Evolutionary conservation across 2,329 filamentous ascomycete species (phyloP).

Genomic region (Zalaria sp.): DNA sequence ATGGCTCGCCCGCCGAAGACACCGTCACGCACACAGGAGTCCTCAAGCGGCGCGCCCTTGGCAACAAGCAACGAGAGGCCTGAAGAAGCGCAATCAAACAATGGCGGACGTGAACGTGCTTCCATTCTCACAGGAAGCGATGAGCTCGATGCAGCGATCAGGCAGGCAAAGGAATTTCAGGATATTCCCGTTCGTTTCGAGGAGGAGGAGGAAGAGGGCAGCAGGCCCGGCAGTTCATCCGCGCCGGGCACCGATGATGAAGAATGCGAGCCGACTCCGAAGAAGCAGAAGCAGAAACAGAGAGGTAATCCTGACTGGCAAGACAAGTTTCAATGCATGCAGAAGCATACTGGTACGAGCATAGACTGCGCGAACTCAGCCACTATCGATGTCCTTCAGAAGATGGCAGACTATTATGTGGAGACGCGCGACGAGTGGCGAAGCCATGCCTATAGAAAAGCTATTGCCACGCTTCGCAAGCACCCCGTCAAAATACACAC

Average conservation of each 20-base stretch:
- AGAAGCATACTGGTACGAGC: constrained; percentile 33
- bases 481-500: constrained; percentile 52
- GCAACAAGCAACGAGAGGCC: constrained; percentile 3
- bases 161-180: constrained; percentile 12
- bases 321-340: constrained; percentile 44
- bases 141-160: constrained; percentile 8
- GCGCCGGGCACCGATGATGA: constrained; percentile 7
- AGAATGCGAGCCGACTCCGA: constrained; percentile 8
- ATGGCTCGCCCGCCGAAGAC: constrained; percentile 24
- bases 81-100: not conserved
- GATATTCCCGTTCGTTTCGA: constrained; percentile 2
- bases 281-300: constrained; percentile 1
- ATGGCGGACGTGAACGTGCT: not conserved
- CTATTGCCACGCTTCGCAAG: constrained; percentile 56
- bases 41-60: constrained; percentile 7
- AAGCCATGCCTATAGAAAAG: constrained; percentile 60
- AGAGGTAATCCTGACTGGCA: constrained; percentile 10
- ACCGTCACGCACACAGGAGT: constrained; percentile 22
- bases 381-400: constrained; percentile 63
- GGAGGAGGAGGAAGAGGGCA: constrained; percentile 6
- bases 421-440: constrained; percentile 68
- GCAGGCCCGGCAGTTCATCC: not conserved
- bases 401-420: constrained; percentile 68
- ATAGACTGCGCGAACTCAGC: constrained; percentile 41
- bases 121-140: not conserved